These are phyloP conservation scores for Cladophialophora exuberans DNA, from an alignment of 2,329 filamentous ascomycete species.

Conservation along the genomic window DNA sequence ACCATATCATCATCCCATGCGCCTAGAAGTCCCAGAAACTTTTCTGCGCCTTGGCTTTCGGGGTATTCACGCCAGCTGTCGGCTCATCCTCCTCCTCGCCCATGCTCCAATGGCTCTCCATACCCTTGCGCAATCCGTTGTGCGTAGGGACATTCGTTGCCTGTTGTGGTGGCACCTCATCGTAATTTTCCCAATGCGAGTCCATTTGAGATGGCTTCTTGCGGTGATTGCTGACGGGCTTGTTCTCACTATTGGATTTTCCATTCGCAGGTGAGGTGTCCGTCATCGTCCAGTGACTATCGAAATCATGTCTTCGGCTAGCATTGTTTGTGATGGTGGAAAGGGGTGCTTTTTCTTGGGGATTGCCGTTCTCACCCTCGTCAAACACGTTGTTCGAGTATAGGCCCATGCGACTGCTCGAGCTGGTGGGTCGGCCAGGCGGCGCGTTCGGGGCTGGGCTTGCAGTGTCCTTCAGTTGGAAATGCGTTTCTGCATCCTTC, in stretches of 20 bases:
- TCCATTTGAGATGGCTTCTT: conserved; percentile 73
- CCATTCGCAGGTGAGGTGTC: conserved; percentile 64
- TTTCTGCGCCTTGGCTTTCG: conserved; percentile 21
- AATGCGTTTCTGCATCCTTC: conserved; percentile 79
- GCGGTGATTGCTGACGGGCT: conserved; percentile 59
- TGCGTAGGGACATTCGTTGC: conserved; percentile 31
- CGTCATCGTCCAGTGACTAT: conserved; percentile 74
- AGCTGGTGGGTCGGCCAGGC: conserved; percentile 36
- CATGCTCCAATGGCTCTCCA: conserved; percentile 38
- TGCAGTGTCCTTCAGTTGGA: conserved; percentile 72
- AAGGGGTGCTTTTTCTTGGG: conserved; percentile 51
- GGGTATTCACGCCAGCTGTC: background rate
- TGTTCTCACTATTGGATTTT: conserved; percentile 46
- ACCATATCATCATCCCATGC: background rate
- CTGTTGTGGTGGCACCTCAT: conserved; percentile 42
- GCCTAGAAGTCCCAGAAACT: conserved; percentile 35
- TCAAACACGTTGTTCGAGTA: conserved; percentile 78
- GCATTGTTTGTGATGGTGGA: conserved; percentile 73
- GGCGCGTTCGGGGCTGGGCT: conserved; percentile 50
- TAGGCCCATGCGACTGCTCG: conserved; percentile 61
- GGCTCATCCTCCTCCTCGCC: conserved; percentile 20
- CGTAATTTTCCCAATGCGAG: conserved; percentile 54
- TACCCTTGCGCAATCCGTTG: conserved; percentile 23
- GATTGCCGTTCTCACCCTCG: conserved; percentile 56
- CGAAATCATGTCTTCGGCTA: conserved; percentile 75